These are phyloP conservation scores for Pluteus cervinus DNA, from an alignment of 768 basidiomycete genomes.

Conservation along the genomic window DNA sequence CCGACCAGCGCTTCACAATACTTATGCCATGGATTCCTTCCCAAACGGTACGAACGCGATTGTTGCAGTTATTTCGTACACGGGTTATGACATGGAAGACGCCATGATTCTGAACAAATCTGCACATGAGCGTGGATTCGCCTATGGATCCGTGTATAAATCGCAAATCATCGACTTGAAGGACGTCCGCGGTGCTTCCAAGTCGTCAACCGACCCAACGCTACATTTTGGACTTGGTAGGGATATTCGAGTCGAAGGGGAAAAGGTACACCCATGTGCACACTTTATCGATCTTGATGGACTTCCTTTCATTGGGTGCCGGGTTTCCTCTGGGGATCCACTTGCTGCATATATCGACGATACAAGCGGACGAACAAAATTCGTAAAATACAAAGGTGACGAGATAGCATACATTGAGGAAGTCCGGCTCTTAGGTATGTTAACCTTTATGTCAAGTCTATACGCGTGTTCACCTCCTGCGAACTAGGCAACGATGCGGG, in stretches of 20 bases:
- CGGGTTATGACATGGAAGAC: constrained; percentile 99
- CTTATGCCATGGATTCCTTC: constrained; percentile 97
- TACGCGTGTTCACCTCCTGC: constrained; percentile 5
- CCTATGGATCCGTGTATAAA: constrained; percentile 95
- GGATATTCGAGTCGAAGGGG: constrained; percentile 56
- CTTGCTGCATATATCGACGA: constrained; percentile 88
- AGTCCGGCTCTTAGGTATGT: constrained; percentile 81
- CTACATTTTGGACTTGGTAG: constrained; percentile 88
- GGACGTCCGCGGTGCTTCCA: constrained; percentile 64
- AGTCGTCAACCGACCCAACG: constrained; percentile 47
- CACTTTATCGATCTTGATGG: constrained; percentile 77
- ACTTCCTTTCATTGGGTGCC: constrained; percentile 70
- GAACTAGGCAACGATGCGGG: constrained; percentile 74
- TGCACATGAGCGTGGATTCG: constrained; percentile 96
- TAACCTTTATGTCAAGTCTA: not conserved
- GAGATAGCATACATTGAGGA: constrained; percentile 86
- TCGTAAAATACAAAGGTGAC: constrained; percentile 96
- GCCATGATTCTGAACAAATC: constrained; percentile 99
- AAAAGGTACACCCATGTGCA: constrained; percentile 33
- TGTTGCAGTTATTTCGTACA: constrained; percentile 99
- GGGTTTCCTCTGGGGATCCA: constrained; percentile 67
- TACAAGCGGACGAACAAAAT: constrained; percentile 71
- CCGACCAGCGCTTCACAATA: constrained; percentile 84
- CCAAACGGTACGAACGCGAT: constrained; percentile 98
- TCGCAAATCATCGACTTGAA: constrained; percentile 87